phyloP scores from a whole-genome alignment of 177 flowering plant species.

The Telopea speciosissima region DNA sequence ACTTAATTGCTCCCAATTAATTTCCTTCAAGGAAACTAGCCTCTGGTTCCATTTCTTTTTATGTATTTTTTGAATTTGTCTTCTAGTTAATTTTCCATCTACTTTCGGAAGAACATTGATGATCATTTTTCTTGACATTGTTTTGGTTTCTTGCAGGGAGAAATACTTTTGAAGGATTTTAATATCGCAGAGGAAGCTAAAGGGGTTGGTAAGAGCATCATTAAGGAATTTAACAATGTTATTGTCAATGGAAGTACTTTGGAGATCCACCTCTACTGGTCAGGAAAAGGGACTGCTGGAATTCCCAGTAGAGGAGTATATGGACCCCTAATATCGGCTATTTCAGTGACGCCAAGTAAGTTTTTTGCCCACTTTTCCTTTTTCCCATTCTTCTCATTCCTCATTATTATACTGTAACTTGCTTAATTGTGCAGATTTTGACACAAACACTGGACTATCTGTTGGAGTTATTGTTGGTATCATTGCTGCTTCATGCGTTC shows the following conservation, averaged over 20 bases:
- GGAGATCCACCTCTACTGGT: slow-evolving; percentile 87
- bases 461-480: slow-evolving; percentile 72
- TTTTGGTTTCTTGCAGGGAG: slow-evolving; percentile 41
- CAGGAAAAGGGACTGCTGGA: slow-evolving; percentile 83
- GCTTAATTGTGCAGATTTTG: slow-evolving; percentile 44
- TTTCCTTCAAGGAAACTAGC: background rate
- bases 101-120: background rate
- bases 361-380: background rate
- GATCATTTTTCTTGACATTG: background rate
- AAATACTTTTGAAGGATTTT: slow-evolving; percentile 44
- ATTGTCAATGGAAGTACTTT: slow-evolving; percentile 47
- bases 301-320: slow-evolving; percentile 73
- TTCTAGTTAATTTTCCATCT: background rate
- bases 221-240: slow-evolving; percentile 22
- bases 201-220: slow-evolving; percentile 47
- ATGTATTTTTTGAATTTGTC: background rate
- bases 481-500: slow-evolving; percentile 34
- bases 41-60: background rate
- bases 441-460: slow-evolving; percentile 47
- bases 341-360: slow-evolving; percentile 84
- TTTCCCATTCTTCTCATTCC: background rate
- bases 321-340: slow-evolving; percentile 97
- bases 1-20: background rate
- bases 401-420: background rate
- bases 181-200: slow-evolving; percentile 64